Base-by-base conservation (phyloP, 2,329 filamentous ascomycete species). In the Torrubiellomyces zombiae region DNA sequence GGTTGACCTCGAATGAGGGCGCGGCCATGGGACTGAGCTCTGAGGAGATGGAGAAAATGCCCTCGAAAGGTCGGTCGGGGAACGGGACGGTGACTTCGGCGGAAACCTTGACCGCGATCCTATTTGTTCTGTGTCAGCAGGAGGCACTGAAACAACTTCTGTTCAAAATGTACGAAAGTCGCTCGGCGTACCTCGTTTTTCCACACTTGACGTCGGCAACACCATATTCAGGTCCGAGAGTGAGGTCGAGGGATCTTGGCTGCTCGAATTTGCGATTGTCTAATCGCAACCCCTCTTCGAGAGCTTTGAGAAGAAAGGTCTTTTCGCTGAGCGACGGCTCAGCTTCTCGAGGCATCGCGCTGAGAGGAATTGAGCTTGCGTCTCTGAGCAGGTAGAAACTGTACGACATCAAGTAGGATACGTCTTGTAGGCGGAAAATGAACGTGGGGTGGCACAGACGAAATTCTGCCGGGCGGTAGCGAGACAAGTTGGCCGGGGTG, bases 1-100 rank as follows among this genome's bases (percentile, higher is more conserved):
- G 69, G 49, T 79, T 81, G 38, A 78, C 69, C 51, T 94, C 85
- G 53, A 92, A 92, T 17, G 79, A 75, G 9, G 89, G 83, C 23
- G 82, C 83, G 15, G 80, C 77, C 75, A 95, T 91, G 24, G 86
- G 82, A 33, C 78, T 82, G 40, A 98, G 70, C 49, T 95, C 89
- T 28, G 85, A 79, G 27, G 75, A 67, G 45, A 95, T 94, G 38
- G 75, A 83, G 59, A 95, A 95, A 50, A 92, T 68, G 48, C 89
- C 89, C 48, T 95, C 89, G 46, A 93, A 93, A 31, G 85, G 86
- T 34, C 86, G 76, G 53, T 95, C 86, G 26, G 76, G 53, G 45
- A 76, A 81, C 21, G 89, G 86, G 19, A 79, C 72, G 8, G 79
- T 78, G 32, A 95, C 79, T 55, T 93, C 81, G 34, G 83, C 79